Evolutionary conservation across 352 stramenopile genomes (phyloP).

Genomic region (Pythium grandisporangium): DNA sequence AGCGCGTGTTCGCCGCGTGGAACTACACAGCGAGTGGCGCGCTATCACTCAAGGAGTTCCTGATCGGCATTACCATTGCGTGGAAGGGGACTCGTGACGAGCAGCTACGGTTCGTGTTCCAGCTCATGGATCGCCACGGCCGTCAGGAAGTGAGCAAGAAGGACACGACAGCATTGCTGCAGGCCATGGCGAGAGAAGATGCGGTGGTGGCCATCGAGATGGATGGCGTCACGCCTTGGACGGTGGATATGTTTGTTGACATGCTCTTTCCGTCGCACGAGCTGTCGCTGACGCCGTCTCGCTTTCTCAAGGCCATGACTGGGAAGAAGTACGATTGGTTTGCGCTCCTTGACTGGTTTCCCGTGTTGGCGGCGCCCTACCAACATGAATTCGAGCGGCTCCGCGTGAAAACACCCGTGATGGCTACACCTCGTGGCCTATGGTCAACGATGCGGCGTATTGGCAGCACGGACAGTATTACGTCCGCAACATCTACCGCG

Average conservation of each 20-base stretch:
- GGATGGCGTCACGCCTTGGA: constrained; percentile 3
- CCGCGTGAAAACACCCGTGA: no score
- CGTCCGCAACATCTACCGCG: background rate
- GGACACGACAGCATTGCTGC: constrained; percentile 19
- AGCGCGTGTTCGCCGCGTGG: constrained; percentile 28
- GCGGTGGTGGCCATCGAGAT: constrained; percentile 16
- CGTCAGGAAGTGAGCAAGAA: constrained; percentile 11
- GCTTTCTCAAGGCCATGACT: constrained; percentile 18
- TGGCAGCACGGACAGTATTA: background rate
- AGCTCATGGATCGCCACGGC: constrained; percentile 17
- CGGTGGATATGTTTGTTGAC: constrained; percentile 5
- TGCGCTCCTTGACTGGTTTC: constrained; percentile 26
- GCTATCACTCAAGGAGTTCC: constrained; percentile 27
- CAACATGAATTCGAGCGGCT: no score
- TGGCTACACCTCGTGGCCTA: background rate
- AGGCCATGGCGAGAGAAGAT: background rate
- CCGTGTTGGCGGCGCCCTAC: constrained; percentile 10
- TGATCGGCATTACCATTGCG: constrained; percentile 16
- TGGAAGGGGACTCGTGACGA: constrained; percentile 29
- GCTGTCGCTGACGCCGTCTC: constrained; percentile 5
- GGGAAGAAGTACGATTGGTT: constrained; percentile 7
- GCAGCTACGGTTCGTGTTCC: constrained; percentile 30
- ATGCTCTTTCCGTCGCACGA: constrained; percentile 13
- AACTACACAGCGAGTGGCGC: constrained; percentile 10
- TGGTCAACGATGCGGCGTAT: constrained; percentile 8